phyloP scores from a whole-genome alignment of 148 eudicot genomes.

The Silene latifolia region DNA sequence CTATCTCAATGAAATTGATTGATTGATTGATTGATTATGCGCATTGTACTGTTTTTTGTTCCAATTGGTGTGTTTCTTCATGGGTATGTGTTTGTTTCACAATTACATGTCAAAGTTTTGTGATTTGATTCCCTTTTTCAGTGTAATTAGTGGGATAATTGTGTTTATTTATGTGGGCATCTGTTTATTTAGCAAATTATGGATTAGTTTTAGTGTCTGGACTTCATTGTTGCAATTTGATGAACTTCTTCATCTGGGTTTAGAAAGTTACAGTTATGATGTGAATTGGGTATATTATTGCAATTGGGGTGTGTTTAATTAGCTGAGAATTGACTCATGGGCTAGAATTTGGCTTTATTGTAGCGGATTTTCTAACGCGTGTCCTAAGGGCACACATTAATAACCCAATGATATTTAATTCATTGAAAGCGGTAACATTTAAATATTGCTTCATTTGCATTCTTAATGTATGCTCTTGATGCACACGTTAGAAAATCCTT shows the following conservation, averaged over 20 bases:
- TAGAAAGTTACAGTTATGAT: not conserved
- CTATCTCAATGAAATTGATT: not conserved
- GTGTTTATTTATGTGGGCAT: not conserved
- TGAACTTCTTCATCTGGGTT: conserved; percentile 25
- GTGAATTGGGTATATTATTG: not conserved
- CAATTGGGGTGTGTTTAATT: conserved; percentile 8
- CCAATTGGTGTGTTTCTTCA: conserved; percentile 1
- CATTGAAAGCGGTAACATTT: no score
- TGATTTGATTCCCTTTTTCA: not conserved
- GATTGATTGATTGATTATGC: not conserved
- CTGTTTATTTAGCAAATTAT: not conserved
- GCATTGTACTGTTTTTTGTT: not conserved
- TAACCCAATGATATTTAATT: no score
- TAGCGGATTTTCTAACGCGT: no score
- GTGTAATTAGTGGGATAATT: not conserved
- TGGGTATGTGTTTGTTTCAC: conserved; percentile 11
- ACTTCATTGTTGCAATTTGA: conserved; percentile 3
- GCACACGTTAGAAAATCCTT: no score
- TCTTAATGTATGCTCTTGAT: no score
- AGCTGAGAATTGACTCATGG: not conserved
- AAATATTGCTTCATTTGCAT: no score
- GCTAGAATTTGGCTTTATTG: not conserved
- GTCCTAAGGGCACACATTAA: no score
- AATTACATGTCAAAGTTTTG: not conserved
- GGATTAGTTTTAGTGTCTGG: not conserved